phyloP scores from a whole-genome alignment of 495 filamentous ascomycete genomes.

The Talaromyces nanjingensis region DNA sequence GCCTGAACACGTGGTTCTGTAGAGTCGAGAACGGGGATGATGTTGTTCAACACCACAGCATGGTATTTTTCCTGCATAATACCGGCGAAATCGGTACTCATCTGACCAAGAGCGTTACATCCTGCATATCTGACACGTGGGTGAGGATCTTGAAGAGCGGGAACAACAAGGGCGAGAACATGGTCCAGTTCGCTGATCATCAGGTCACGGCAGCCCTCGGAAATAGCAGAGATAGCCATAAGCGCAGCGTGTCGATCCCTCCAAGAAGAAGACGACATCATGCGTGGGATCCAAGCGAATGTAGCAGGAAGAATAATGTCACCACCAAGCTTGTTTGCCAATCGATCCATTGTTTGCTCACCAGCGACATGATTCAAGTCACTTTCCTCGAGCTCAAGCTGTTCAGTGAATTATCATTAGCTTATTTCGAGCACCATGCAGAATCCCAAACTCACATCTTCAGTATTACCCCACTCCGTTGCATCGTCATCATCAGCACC shows the following conservation, averaged over 20 bases:
- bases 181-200: slow-evolving; percentile 94
- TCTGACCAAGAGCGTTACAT: slow-evolving; percentile 98
- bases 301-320: slow-evolving; percentile 81
- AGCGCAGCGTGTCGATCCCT: slow-evolving; percentile 93
- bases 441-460: slow-evolving; percentile 60
- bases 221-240: slow-evolving; percentile 99
- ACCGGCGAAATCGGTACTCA: slow-evolving; percentile 99
- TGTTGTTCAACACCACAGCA: slow-evolving; percentile 72
- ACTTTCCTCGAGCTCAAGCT: slow-evolving; percentile 92
- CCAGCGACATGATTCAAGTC: slow-evolving; percentile 97
- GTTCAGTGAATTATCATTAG: slow-evolving; percentile 12
- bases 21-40: slow-evolving; percentile 87
- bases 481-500: slow-evolving; percentile 94
- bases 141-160: slow-evolving; percentile 84
- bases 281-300: slow-evolving; percentile 91
- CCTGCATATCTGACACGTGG: slow-evolving; percentile 96
- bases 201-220: slow-evolving; percentile 90
- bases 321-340: slow-evolving; percentile 96
- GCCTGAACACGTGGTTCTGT: slow-evolving; percentile 92
- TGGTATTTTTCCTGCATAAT: slow-evolving; percentile 98
- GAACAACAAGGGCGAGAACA: slow-evolving; percentile 87
- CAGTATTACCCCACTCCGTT: slow-evolving; percentile 83
- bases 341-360: slow-evolving; percentile 96
- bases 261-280: slow-evolving; percentile 96
- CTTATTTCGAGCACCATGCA: background rate